Base-by-base conservation (phyloP, 2,329 filamentous ascomycete genomes). In the Fusarium ambrosium region DNA sequence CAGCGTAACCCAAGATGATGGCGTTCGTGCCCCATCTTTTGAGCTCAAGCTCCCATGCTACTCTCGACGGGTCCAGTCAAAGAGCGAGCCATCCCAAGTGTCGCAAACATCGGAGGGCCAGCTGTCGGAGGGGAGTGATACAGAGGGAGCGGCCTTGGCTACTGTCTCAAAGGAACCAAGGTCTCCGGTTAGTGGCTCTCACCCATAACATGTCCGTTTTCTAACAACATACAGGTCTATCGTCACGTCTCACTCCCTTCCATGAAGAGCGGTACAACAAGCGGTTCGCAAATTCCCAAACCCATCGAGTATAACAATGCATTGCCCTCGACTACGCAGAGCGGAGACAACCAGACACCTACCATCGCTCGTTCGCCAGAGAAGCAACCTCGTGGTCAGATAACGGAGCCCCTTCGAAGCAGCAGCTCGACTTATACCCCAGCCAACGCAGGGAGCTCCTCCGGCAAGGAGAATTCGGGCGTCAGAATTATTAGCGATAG, bases 31-130 rank as follows among this genome's bases (percentile, higher is more conserved):
- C 56, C 73, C 64, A 13, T 14, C 36, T 58, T 69, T 76, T n/a
- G 69, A 79, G 45, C 79, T 81, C 55, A 83, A 81, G 56, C 72
- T 77, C 20, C 83, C 83, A 13, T 79, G 79, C 32, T 87, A 87
- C 68, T 86, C 84, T 56, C 82, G 85, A n/a, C 82, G 86, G 41
- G 80, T 85, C 24, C 84, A 87, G 69, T 87, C 86, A 56, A 87
- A 85, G 75, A 88, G 86, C 70, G 86, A 88, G 75, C 85, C 86
- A 36, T 79, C 76, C 2, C 78, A 81, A 16, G 62, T 61, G 13
- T 77, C 76, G 2, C 71, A 79, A 48, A 73, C 74, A 9, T 66
- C 75, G 10, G 80, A 81, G 22, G 69, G 39, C 18, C 48, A 55
- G 27, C 18, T 55, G 18, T 55, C 75, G 8, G 80, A 81, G n/a